These are phyloP conservation scores for Tripterygium wilfordii DNA, from an alignment of 177 flowering plant species.

Conservation along the genomic window DNA sequence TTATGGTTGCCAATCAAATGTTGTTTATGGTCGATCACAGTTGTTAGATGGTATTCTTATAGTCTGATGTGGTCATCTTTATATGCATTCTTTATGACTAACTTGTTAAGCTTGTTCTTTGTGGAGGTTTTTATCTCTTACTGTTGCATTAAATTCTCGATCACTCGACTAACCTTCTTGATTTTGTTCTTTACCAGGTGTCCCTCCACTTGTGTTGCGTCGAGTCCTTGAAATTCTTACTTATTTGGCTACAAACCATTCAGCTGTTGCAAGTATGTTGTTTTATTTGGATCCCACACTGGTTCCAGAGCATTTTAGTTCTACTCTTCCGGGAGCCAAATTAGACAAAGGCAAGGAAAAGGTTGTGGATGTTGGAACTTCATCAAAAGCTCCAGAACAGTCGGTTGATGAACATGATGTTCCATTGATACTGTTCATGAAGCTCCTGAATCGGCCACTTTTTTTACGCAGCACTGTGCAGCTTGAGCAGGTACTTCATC, in stretches of 20 bases:
- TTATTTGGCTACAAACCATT: constrained; percentile 78
- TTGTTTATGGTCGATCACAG: constrained; percentile 83
- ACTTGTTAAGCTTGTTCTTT: no score
- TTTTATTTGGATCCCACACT: constrained; percentile 59
- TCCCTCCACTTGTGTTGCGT: constrained; percentile 85
- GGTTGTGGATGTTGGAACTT: constrained; percentile 31
- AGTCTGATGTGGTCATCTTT: constrained; percentile 5
- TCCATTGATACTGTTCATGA: constrained; percentile 64
- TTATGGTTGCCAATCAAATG: constrained; percentile 86
- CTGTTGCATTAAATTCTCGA: no score
- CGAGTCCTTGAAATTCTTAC: constrained; percentile 77
- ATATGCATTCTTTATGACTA: no score
- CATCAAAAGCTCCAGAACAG: constrained; percentile 10
- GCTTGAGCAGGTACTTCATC: constrained; percentile 75
- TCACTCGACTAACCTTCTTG: no score
- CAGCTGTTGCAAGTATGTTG: constrained; percentile 67
- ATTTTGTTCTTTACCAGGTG: constrained; percentile 37
- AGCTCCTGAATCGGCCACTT: constrained; percentile 67
- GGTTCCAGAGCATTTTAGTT: constrained; percentile 24
- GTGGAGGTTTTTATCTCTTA: no score
- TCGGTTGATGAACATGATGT: constrained; percentile 43
- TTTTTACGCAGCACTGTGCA: constrained; percentile 71
- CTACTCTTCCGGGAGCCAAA: constrained; percentile 23
- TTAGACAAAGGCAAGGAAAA: constrained; percentile 67
- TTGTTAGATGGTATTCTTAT: constrained; percentile 61